Base-by-base conservation (phyloP, 768 basidiomycete species). In the Porpolomopsis calyptriformis region DNA sequence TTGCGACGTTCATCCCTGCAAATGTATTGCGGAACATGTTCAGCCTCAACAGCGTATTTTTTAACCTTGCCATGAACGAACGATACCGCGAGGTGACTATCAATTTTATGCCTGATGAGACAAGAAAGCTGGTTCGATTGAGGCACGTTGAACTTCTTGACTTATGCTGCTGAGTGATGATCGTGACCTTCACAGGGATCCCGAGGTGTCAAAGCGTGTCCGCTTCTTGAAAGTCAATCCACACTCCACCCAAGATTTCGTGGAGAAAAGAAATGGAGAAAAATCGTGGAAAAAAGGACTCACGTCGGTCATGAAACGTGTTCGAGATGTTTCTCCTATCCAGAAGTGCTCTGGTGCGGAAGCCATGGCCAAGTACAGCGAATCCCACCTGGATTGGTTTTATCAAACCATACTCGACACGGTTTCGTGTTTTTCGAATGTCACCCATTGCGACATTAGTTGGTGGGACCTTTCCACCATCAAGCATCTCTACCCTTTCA, bases 381-480 rank as follows among this genome's bases (percentile, higher is more conserved):
- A 3, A 19, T n/a, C 9, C 9, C 9, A 61, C 2, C 58, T 65
- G 31, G 57, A 57, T 14, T 52, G 51, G 3, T 46, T 62, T 22
- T 54, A 67, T 16, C 53, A 64, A 43, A 48, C 52, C 20, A 52
- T 70, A 11, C 57, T 59, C 37, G 49, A 46, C 6, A 51, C 61
- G 16, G 53, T 69, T 18, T 66, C 66, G 18, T 48, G 50, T 11
- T 55, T 73, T 49, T 49, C 50, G 5, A 63, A 62, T 39, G 50
- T 70, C 46, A 54, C 53, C 16, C 52, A 60, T 1, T 64, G 72
- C 27, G 58, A 61, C n/a, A 57, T 72, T n/a, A 64, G 67, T 41
- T 62, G 65, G 4, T 70, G 67, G 68, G 63, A 69, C 40, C 45
- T 63, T 12, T 59, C 61, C 14, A 53, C 57, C 3, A 33, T 23